These are phyloP conservation scores for Pneumocystis jirovecii DNA, from an alignment of 1,139 yeast genomes.

Conservation along the genomic window DNA sequence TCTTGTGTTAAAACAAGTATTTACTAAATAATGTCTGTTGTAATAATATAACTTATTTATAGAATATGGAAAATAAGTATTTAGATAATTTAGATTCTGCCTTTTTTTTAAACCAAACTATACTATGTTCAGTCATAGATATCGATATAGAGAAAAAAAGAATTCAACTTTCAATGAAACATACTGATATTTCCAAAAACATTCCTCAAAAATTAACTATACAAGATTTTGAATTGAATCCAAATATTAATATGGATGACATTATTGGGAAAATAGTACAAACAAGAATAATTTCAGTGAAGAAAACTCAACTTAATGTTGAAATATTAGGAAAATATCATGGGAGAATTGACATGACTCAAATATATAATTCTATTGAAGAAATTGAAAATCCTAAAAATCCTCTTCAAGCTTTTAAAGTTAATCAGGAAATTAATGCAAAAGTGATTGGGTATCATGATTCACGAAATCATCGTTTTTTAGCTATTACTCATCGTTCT, in stretches of 20 bases:
- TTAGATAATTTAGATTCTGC: constrained; percentile 15
- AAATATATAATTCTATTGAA: constrained; percentile 41
- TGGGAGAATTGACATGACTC: constrained; percentile 68
- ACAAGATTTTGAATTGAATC: constrained; percentile 3
- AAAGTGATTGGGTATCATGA: constrained; percentile 69
- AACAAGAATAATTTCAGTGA: constrained; percentile 47
- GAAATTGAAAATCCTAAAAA: constrained; percentile 44
- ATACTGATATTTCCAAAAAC: constrained; percentile 33
- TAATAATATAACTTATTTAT: constrained; percentile 31
- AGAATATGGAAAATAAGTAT: constrained; percentile 44
- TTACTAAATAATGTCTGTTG: constrained; percentile 16
- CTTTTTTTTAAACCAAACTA: constrained; percentile 9
- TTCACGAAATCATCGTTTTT: constrained; percentile 49
- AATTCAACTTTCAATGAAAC: constrained; percentile 42
- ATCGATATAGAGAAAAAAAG: constrained; percentile 19
- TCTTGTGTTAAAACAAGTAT: constrained; percentile 43
- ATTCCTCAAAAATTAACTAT: constrained; percentile 38
- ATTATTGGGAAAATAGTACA: constrained; percentile 45
- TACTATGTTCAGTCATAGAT: constrained; percentile 26
- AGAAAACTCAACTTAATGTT: constrained; percentile 62
- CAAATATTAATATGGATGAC: constrained; percentile 29
- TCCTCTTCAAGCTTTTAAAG: constrained; percentile 48
- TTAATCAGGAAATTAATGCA: constrained; percentile 45
- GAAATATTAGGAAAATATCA: constrained; percentile 62
- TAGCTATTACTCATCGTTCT: constrained; percentile 48